phyloP scores from a whole-genome alignment of 1,284 basidiomycete species.

The Thecaphora thlaspeos region DNA sequence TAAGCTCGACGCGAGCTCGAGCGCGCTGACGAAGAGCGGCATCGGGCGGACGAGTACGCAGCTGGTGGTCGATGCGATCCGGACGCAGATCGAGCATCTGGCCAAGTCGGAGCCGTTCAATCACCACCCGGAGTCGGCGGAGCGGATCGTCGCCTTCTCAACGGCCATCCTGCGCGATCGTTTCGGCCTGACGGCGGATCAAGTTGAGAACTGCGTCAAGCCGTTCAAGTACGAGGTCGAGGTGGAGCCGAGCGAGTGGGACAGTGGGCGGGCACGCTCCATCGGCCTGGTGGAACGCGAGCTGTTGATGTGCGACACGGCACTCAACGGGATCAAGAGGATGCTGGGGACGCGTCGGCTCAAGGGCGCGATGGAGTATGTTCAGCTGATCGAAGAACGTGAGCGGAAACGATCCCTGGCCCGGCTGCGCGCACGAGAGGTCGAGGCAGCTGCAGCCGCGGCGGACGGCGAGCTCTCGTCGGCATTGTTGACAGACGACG shows the following conservation, averaged over 20 bases:
- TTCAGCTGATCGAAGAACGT: conserved; percentile 77
- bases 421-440: conserved; percentile 42
- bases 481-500: conserved; percentile 12
- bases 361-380: conserved; percentile 75
- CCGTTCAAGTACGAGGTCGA: conserved; percentile 93
- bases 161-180: conserved; percentile 88
- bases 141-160: conserved; percentile 85
- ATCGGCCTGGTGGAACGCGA: conserved; percentile 81
- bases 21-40: conserved; percentile 89
- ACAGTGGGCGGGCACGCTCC: conserved; percentile 72
- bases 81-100: conserved; percentile 83
- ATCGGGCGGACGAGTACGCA: conserved; percentile 91
- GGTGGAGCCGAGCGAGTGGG: conserved; percentile 83
- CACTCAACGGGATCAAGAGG: conserved; percentile 78
- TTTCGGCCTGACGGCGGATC: conserved; percentile 87
- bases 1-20: conserved; percentile 88
- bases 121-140: conserved; percentile 80
- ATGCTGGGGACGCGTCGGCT: conserved; percentile 81
- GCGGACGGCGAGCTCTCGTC: neutral
- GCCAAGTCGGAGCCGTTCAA: conserved; percentile 81
- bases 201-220: conserved; percentile 99
- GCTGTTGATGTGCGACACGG: conserved; percentile 77
- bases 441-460: neutral
- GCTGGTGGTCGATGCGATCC: conserved; percentile 90
- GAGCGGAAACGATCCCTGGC: conserved; percentile 67